A percentile compares a stretch with the other conserved stretches of the same genome.
phyloP scores from a whole-genome alignment of 139 green algal species.

The Penium margaritaceum region DNA sequence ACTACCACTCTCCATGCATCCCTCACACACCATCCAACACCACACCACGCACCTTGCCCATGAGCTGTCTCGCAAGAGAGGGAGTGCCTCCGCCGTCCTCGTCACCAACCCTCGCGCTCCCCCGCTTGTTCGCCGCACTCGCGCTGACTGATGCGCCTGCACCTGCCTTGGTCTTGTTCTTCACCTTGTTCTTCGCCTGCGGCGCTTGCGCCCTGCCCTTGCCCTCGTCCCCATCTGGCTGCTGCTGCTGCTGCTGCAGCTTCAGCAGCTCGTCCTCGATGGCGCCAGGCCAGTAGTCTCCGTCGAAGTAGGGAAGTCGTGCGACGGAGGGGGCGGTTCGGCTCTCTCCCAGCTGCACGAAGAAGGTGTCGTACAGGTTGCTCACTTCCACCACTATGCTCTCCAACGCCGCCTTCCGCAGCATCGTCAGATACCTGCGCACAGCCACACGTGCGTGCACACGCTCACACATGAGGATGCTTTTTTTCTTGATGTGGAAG shows the following conservation, averaged over 20 bases:
- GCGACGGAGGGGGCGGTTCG: slow-evolving; percentile 44
- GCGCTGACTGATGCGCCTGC: too few species aligned
- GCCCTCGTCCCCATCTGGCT: slow-evolving; percentile 43
- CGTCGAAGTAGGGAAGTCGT: slow-evolving; percentile 91
- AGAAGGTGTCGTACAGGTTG: slow-evolving; percentile 93
- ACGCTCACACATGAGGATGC: too few species aligned
- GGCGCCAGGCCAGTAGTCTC: slow-evolving; percentile 95
- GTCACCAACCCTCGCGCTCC: slow-evolving; percentile 53
- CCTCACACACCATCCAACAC: too few species aligned
- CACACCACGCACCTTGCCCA: slow-evolving; percentile 38
- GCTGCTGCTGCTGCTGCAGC: slow-evolving; percentile 31
- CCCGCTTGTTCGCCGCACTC: slow-evolving; percentile 52
- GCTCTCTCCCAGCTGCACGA: slow-evolving; percentile 66
- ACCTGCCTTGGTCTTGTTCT: too few species aligned
- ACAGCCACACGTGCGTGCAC: too few species aligned
- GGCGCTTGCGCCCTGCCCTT: slow-evolving; percentile 24
- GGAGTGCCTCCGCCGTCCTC: neutral
- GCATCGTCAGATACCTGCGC: slow-evolving; percentile 79
- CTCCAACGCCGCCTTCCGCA: slow-evolving; percentile 60
- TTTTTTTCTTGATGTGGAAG: too few species aligned
- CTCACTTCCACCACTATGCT: slow-evolving; percentile 69
- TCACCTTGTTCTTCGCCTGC: slow-evolving; percentile 41
- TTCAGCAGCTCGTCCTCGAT: slow-evolving; percentile 55
- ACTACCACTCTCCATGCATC: too few species aligned
- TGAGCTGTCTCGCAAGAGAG: slow-evolving; percentile 32